Base-by-base conservation (phyloP, 768 basidiomycete species). In the Auricularia heimuer region DNA sequence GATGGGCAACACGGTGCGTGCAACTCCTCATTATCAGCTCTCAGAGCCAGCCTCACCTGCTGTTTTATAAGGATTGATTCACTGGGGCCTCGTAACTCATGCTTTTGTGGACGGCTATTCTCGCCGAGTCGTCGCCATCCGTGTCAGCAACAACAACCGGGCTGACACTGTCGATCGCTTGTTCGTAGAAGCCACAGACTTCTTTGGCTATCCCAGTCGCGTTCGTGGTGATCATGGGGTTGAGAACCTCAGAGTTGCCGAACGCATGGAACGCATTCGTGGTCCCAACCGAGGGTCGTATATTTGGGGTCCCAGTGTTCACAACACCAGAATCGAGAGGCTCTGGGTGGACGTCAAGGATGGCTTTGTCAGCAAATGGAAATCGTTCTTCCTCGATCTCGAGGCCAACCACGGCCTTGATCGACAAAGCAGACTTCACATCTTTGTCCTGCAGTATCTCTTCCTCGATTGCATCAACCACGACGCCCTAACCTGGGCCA, bases 201-300 rank as follows among this genome's bases (percentile, higher is more conserved):
- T 63, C 3, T 71, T 74, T 69, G 75, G 77, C 1, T 44, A 73
- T 1, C 79, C 77, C 0, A 71, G 69, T 3, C 65, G 74, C 1
- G 36, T 76, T 3, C 64, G 75, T 7, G 79, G 77, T 3, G 78
- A 81, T 65, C 75, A 77, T 71, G 78, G 80, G 2, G 67, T 67
- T 7, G 77, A 79, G 66, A 79, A 80, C 67, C 33, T 78, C 1
- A 62, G 67, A 7, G 39, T 39, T 8, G 51, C 51, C 18, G 74
- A 79, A 21, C 74, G 76, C 37, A 42, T n/a, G 2, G 68, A 56
- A 10, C 71, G 72, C 69, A 66, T 67, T 16, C 61, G 64, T 10
- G 47, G 58, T 6, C 33, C 54, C 24, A 72, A 72, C 2, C 61
- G 64, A 1, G 63, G 66, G 3, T 78, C 75, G 3, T 80, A 78